A percentile compares a stretch with the other conserved stretches of the same genome.
Evolutionary conservation across 768 basidiomycete species (phyloP).

Genomic region (Xerocomus brunneocitrinus): DNA sequence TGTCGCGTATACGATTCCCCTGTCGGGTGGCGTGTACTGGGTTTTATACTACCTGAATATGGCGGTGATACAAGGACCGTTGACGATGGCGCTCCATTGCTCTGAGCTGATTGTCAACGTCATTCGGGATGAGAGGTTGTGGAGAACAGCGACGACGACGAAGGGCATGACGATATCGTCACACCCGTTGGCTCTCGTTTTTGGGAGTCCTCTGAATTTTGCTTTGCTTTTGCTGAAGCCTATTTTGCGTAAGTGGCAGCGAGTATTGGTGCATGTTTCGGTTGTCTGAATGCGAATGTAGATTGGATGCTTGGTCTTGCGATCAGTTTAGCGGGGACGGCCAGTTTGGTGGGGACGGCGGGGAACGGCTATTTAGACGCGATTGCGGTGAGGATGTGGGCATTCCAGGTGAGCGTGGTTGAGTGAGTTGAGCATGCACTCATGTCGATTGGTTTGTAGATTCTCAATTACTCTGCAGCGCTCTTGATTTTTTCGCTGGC

Average conservation of each 20-base stretch:
- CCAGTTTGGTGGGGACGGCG: constrained; percentile 12
- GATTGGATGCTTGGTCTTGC: constrained; percentile 33
- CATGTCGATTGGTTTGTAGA: constrained; percentile 11
- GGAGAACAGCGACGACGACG: constrained; percentile 20
- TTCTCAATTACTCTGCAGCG: constrained; percentile 22
- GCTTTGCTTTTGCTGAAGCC: constrained; percentile 21
- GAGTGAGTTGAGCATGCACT: neutral
- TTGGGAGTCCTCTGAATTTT: constrained; percentile 15
- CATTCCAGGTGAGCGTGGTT: constrained; percentile 17
- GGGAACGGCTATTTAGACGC: constrained; percentile 5
- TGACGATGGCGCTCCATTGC: constrained; percentile 28
- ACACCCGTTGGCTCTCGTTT: constrained; percentile 21
- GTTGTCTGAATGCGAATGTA: constrained; percentile 1
- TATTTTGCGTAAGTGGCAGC: constrained; percentile 21
- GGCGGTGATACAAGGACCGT: constrained; percentile 25
- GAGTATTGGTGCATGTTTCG: no score
- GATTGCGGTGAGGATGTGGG: constrained; percentile 24
- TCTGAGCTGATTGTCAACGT: constrained; percentile 27
- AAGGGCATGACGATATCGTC: constrained; percentile 11
- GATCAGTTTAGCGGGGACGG: constrained; percentile 13
- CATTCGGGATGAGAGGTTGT: constrained; percentile 25
- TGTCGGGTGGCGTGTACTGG: constrained; percentile 20
- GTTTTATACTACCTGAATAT: constrained; percentile 21
- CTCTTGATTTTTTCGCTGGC: constrained; percentile 20
- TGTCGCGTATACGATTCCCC: constrained; percentile 20